phyloP scores from a whole-genome alignment of 331 rosid genomes.

The Arachis monticola region DNA sequence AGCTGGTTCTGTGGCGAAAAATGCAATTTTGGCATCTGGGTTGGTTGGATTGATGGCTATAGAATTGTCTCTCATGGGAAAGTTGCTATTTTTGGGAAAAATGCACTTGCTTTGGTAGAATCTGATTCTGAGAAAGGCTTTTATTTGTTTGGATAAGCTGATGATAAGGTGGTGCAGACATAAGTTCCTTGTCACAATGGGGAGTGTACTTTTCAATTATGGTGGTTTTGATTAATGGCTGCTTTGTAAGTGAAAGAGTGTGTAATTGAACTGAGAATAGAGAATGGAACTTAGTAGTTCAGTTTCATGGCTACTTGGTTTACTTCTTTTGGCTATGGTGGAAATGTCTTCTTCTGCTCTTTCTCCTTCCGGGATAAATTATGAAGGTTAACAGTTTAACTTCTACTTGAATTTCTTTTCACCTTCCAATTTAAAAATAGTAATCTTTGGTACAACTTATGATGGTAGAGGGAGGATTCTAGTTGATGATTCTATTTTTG shows the following conservation, averaged over 20 bases:
- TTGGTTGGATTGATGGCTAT: constrained; percentile 39
- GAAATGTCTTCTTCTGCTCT: constrained; percentile 76
- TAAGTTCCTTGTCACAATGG: constrained; percentile 54
- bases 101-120: constrained; percentile 47
- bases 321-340: constrained; percentile 59
- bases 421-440: not conserved
- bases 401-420: constrained; percentile 21
- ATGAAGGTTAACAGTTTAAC: constrained; percentile 91
- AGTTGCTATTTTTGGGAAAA: constrained; percentile 45
- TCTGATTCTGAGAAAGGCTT: constrained; percentile 47
- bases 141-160: constrained; percentile 48
- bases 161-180: constrained; percentile 52
- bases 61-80: constrained; percentile 34
- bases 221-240: constrained; percentile 48
- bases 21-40: constrained; percentile 54
- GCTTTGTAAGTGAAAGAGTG: constrained; percentile 34
- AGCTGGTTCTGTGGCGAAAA: constrained; percentile 38
- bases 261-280: constrained; percentile 40
- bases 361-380: constrained; percentile 96
- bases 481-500: constrained; percentile 21
- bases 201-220: constrained; percentile 41
- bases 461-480: constrained; percentile 25
- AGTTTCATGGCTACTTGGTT: constrained; percentile 55
- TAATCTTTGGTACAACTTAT: constrained; percentile 20
- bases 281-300: constrained; percentile 55